A percentile compares a stretch with the other conserved stretches of the same genome.
These are phyloP conservation scores for Cornus suecica DNA, from an alignment of 148 eudicot species.

Conservation along the genomic window DNA sequence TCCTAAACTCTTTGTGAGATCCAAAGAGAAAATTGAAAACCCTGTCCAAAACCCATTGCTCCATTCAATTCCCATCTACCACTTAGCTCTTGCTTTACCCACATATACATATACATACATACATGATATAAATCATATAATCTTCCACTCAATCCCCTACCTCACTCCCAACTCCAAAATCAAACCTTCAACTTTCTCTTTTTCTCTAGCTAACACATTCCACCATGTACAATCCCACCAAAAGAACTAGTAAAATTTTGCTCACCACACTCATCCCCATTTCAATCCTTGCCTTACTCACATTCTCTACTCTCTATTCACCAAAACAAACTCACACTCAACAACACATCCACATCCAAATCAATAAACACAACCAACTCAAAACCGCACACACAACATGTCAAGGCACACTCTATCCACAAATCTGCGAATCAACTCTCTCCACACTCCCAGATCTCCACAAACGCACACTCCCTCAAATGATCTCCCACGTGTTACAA, in stretches of 20 bases:
- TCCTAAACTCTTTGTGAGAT: too few relatives aligned
- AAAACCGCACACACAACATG: slow-evolving; percentile 42
- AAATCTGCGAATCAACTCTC: slow-evolving; percentile 70
- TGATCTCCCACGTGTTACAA: slow-evolving; percentile 48
- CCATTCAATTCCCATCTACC: not conserved
- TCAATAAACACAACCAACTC: slow-evolving; percentile 32
- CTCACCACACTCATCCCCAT: not conserved
- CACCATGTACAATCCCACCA: not conserved
- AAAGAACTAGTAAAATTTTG: not conserved
- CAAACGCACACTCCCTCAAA: slow-evolving; percentile 41
- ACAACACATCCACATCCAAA: slow-evolving; percentile 29
- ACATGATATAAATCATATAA: too few relatives aligned
- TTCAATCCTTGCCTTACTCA: slow-evolving; percentile 4
- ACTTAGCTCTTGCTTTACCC: not conserved
- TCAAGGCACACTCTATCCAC: slow-evolving; percentile 57
- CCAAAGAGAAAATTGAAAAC: too few relatives aligned
- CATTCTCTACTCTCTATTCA: slow-evolving; percentile 26
- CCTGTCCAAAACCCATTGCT: too few relatives aligned
- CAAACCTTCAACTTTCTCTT: not conserved
- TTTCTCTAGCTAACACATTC: not conserved
- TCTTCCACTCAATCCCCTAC: not conserved
- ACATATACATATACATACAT: too few relatives aligned
- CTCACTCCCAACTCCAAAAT: not conserved
- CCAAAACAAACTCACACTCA: not conserved
- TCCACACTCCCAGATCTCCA: slow-evolving; percentile 54